Evolutionary conservation across 805 yeast genomes (phyloP).

Genomic region (Dipodascopsis uninucleata): DNA sequence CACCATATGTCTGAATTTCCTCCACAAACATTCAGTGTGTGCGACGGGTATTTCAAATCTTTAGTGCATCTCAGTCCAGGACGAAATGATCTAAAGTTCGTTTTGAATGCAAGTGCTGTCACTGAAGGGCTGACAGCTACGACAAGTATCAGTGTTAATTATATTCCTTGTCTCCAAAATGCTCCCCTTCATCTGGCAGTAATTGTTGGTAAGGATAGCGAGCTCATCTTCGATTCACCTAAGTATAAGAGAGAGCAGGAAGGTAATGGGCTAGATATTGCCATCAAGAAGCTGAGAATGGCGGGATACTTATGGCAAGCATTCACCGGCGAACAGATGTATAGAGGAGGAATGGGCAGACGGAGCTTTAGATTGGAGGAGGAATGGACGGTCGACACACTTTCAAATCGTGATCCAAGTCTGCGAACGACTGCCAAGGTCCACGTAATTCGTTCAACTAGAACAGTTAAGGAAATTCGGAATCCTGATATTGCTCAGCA

Average conservation of each 20-base stretch:
- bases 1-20: slow-evolving; percentile 52
- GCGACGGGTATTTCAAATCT: slow-evolving; percentile 69
- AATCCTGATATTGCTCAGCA: slow-evolving; percentile 86
- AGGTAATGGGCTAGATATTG: slow-evolving; percentile 64
- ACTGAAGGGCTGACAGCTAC: neutral
- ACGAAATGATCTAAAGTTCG: slow-evolving; percentile 53
- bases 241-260: slow-evolving; percentile 46
- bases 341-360: slow-evolving; percentile 69
- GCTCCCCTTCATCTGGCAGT: slow-evolving; percentile 81
- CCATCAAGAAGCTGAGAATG: slow-evolving; percentile 67
- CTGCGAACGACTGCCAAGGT: slow-evolving; percentile 63
- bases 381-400: slow-evolving; percentile 53
- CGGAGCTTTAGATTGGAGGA: slow-evolving; percentile 75
- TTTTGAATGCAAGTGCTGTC: slow-evolving; percentile 29
- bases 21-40: slow-evolving; percentile 65
- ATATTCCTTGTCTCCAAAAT: slow-evolving; percentile 55
- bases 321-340: slow-evolving; percentile 86
- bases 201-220: slow-evolving; percentile 72
- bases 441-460: slow-evolving; percentile 60
- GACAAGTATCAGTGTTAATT: slow-evolving; percentile 40
- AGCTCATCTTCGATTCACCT: slow-evolving; percentile 54
- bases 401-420: slow-evolving; percentile 45
- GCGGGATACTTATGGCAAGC: slow-evolving; percentile 90
- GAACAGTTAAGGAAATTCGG: slow-evolving; percentile 49
- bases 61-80: slow-evolving; percentile 68